Percentiles rank a stretch among this genome's conserved stretches.
These are phyloP conservation scores for Zygosaccharomyces pseudobailii DNA, from an alignment of 1,139 yeast species.

Conservation along the genomic window DNA sequence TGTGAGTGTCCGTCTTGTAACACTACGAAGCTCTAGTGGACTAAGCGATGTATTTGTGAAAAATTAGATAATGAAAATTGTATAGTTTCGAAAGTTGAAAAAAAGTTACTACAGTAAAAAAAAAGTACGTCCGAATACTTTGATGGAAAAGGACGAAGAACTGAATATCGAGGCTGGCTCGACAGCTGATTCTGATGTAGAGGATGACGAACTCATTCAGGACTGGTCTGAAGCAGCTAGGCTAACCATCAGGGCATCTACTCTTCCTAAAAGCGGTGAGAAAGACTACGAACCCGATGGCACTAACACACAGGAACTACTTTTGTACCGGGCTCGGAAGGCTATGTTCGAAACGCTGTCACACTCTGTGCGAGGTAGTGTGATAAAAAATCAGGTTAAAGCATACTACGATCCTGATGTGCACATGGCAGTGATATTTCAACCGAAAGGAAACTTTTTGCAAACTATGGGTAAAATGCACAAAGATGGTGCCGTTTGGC, in stretches of 20 bases:
- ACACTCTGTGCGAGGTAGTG: constrained; percentile 52
- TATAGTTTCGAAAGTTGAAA: neutral
- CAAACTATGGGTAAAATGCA: constrained; percentile 67
- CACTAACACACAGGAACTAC: constrained; percentile 51
- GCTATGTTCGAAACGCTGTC: constrained; percentile 71
- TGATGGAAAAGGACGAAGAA: constrained; percentile 5
- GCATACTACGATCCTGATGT: constrained; percentile 45
- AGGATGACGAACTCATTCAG: constrained; percentile 58
- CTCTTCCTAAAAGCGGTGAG: constrained; percentile 67
- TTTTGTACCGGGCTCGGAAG: constrained; percentile 51
- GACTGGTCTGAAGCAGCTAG: constrained; percentile 54
- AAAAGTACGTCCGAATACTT: no score
- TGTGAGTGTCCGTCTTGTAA: constrained; percentile 19
- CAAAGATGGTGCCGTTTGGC: constrained; percentile 43
- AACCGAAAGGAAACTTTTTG: constrained; percentile 69
- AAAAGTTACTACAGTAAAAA: neutral
- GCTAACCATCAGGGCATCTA: constrained; percentile 26
- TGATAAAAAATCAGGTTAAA: constrained; percentile 44
- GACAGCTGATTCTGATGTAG: constrained; percentile 26
- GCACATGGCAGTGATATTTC: constrained; percentile 45
- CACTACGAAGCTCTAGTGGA: constrained; percentile 14
- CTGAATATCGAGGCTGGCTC: constrained; percentile 4
- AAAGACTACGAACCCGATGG: constrained; percentile 89
- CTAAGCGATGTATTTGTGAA: neutral
- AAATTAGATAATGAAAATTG: neutral